Conservation (phyloP, 2,329 filamentous ascomycete genomes). For the Exophiala mesophila region DNA sequence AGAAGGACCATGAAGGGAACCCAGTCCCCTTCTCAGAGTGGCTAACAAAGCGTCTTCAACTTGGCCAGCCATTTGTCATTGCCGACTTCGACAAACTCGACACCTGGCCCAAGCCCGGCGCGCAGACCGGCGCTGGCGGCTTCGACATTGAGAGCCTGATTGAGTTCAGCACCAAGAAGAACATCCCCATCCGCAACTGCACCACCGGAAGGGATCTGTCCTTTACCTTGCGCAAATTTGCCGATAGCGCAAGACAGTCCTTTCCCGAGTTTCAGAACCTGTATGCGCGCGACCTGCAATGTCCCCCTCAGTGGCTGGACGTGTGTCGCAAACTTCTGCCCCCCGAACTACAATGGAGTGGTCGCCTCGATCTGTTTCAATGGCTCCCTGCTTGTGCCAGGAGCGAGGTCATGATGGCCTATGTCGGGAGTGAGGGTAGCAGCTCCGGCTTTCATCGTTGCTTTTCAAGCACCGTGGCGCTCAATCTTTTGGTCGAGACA, state of each 20-base stretch:
- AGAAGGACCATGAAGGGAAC: conserved; percentile 23
- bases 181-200: conserved; percentile 34
- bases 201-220: conserved; percentile 32
- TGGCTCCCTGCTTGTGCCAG: conserved; percentile 32
- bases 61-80: conserved; percentile 34
- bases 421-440: conserved; percentile 32
- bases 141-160: conserved; percentile 32
- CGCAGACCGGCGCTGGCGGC: conserved; percentile 14
- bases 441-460: conserved; percentile 36
- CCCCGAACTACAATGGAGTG: conserved; percentile 31
- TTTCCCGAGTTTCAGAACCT: conserved; percentile 30
- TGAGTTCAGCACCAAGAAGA: conserved; percentile 32
- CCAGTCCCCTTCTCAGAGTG: conserved; percentile 27
- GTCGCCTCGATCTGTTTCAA: conserved; percentile 33
- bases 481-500: conserved; percentile 33
- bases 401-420: conserved; percentile 37
- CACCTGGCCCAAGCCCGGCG: conserved; percentile 26
- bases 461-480: conserved; percentile 34
- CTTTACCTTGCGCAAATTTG: conserved; percentile 32
- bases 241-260: conserved; percentile 27
- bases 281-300: conserved; percentile 34
- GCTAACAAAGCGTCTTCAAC: conserved; percentile 30
- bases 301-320: conserved; percentile 32
- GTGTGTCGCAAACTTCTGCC: conserved; percentile 31
- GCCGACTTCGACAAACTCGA: conserved; percentile 32